A percentile compares a stretch with the other conserved stretches of the same genome.
Evolutionary conservation across 192 early-diverging fungal species (phyloP).

Genomic region (Coemansia sp.): DNA sequence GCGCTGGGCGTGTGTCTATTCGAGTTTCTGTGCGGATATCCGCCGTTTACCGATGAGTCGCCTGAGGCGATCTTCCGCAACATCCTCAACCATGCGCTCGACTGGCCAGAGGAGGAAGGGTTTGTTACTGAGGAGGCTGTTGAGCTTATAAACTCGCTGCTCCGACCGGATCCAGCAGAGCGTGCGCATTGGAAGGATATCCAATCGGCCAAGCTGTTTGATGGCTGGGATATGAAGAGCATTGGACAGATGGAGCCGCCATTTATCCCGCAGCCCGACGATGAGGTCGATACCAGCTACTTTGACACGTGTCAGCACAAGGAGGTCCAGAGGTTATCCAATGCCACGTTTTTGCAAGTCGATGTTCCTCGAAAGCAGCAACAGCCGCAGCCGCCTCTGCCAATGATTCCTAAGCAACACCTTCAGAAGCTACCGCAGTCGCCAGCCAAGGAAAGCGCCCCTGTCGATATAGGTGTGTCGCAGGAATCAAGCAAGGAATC

Average conservation of each 20-base stretch:
- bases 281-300: constrained; percentile 87
- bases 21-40: constrained; percentile 86
- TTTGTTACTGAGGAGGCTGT: constrained; percentile 62
- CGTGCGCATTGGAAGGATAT: constrained; percentile 67
- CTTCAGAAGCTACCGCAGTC: constrained; percentile 10
- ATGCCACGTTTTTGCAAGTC: constrained; percentile 56
- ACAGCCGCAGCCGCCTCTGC: constrained; percentile 7
- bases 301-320: constrained; percentile 83
- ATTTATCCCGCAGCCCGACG: constrained; percentile 79
- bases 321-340: constrained; percentile 75
- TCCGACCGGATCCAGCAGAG: constrained; percentile 70
- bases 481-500: not conserved
- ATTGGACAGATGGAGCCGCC: constrained; percentile 77
- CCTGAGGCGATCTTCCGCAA: constrained; percentile 87
- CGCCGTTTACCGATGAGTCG: constrained; percentile 86
- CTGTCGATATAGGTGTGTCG: not conserved
- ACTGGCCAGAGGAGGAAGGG: constrained; percentile 58
- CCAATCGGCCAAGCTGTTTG: constrained; percentile 73
- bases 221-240: constrained; percentile 73
- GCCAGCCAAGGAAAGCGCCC: not conserved
- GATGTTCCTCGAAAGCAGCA: constrained; percentile 9
- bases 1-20: constrained; percentile 87
- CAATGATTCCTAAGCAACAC: constrained; percentile 8
- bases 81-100: constrained; percentile 71
- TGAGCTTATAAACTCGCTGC: constrained; percentile 71